Evolutionary conservation across 805 yeast genomes (phyloP), one percentile per base, ranked within the genome.

Genomic region (Millerozyma miso): DNA sequence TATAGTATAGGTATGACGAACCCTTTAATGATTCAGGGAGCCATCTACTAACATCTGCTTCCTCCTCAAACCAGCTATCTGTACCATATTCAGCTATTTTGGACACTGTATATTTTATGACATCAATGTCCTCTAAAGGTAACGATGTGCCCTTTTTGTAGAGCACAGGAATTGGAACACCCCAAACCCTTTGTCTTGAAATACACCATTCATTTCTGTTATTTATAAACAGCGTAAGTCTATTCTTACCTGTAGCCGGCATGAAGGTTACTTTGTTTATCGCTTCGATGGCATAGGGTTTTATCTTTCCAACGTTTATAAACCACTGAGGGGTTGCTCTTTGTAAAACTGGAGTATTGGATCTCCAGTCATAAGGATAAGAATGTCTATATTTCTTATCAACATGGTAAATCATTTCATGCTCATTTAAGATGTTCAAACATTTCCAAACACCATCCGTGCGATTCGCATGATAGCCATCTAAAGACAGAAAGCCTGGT

Each of bases 291-390:
- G 97, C 89, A 7, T 64, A 52, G 0, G 67, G 68, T 55, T 88
- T 89, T 40, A 90, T 83, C 42, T 74, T 74, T 20, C 82, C 85
- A 29, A 93, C 85, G 58, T 90, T 86, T 5, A 93, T 85, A 62
- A 93, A 93, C 95, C 98, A 93, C 63, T 93, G 99, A 1, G 97
- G 93, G 0, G 99, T 93, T 0, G 98, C 82, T 46, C 98, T 74
- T 45, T 93, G 88, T 39, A 93, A 82, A n/a, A 93, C 89, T 0
- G 99, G 99, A 35, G 84, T 85, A 58, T 90, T 90, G 2, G 96
- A 87, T 53, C 99, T 77, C 99, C 99, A 93, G 60, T 93, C 99
- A 57, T 88, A 89, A 0, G 99, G 98, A 54, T 91, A 91, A 2
- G 91, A 87, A 63, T 93, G 99, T 8, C 60, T 64, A 56, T 83